Evolutionary conservation across 1,284 basidiomycete genomes (phyloP).

Genomic region (Afroboletus lepidellus): DNA sequence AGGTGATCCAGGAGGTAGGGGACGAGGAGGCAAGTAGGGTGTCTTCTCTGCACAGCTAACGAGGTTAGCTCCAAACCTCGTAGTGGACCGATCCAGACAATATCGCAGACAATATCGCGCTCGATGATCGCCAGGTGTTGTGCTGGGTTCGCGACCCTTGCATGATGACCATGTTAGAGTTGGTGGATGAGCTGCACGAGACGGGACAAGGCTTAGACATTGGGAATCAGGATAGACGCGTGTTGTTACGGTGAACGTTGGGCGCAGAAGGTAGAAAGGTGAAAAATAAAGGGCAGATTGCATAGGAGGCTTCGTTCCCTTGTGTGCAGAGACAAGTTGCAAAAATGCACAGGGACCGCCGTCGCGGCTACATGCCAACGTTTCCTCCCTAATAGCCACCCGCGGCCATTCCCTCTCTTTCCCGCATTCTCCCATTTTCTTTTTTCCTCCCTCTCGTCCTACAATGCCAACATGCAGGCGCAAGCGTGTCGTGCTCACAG

Average conservation of each 20-base stretch:
- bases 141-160: slow-evolving; percentile 16
- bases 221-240: slow-evolving; percentile 9
- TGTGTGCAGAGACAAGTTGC: slow-evolving; percentile 29
- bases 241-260: slow-evolving; percentile 3
- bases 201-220: not conserved
- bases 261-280: not conserved
- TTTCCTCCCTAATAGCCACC: slow-evolving; percentile 42
- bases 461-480: slow-evolving; percentile 87
- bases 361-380: slow-evolving; percentile 38
- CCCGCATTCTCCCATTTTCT: slow-evolving; percentile 33
- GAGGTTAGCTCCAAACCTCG: slow-evolving; percentile 3
- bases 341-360: slow-evolving; percentile 39
- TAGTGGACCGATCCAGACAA: not conserved
- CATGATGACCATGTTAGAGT: slow-evolving; percentile 6
- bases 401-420: slow-evolving; percentile 38
- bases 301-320: slow-evolving; percentile 19
- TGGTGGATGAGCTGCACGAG: not conserved
- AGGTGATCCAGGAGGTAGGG: slow-evolving; percentile 7
- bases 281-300: slow-evolving; percentile 6
- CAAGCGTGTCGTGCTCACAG: slow-evolving; percentile 85
- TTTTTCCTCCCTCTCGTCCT: slow-evolving; percentile 22
- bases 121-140: slow-evolving; percentile 4
- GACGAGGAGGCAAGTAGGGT: slow-evolving; percentile 2
- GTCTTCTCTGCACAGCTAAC: not conserved
- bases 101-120: not conserved